Evolutionary conservation across 2,329 filamentous ascomycete species (phyloP).

Genomic region (Penicillium corylophilum): DNA sequence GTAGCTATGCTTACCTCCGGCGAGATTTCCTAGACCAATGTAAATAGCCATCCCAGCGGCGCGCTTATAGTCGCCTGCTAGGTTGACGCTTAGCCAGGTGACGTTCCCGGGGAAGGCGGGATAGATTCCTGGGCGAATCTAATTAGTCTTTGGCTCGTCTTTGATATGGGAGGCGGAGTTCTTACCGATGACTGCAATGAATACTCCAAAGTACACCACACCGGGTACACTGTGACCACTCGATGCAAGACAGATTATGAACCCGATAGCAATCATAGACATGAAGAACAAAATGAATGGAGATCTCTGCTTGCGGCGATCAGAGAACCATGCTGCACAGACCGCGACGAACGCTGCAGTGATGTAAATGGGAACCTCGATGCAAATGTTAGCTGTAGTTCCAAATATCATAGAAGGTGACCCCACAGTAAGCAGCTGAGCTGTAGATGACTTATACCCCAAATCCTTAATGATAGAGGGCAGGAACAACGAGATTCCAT

Average conservation of each 20-base stretch:
- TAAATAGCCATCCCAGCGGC: constrained; percentile 64
- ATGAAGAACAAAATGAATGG: constrained; percentile 59
- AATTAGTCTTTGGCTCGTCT: neutral
- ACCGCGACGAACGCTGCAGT: constrained; percentile 40
- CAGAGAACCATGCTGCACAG: constrained; percentile 56
- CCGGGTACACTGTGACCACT: constrained; percentile 38
- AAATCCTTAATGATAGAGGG: constrained; percentile 45
- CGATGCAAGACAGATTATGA: constrained; percentile 50
- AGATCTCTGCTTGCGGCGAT: constrained; percentile 52
- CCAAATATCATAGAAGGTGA: neutral
- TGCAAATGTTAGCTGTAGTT: neutral
- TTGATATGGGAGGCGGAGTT: neutral
- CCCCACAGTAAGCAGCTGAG: constrained; percentile 41
- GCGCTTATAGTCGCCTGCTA: constrained; percentile 56
- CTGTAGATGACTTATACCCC: constrained; percentile 40
- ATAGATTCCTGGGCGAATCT: constrained; percentile 40
- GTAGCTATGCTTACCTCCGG: constrained; percentile 30
- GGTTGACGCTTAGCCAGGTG: constrained; percentile 61
- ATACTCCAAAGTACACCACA: constrained; percentile 50
- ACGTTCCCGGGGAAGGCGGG: constrained; percentile 47
- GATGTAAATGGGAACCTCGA: constrained; percentile 40
- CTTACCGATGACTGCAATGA: constrained; percentile 47
- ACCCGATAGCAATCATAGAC: constrained; percentile 56
- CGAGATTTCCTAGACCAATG: constrained; percentile 59
- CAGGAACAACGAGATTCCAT: constrained; percentile 42